Conservation (phyloP, 805 yeast species). For the Jamesozyma spencerorum region DNA sequence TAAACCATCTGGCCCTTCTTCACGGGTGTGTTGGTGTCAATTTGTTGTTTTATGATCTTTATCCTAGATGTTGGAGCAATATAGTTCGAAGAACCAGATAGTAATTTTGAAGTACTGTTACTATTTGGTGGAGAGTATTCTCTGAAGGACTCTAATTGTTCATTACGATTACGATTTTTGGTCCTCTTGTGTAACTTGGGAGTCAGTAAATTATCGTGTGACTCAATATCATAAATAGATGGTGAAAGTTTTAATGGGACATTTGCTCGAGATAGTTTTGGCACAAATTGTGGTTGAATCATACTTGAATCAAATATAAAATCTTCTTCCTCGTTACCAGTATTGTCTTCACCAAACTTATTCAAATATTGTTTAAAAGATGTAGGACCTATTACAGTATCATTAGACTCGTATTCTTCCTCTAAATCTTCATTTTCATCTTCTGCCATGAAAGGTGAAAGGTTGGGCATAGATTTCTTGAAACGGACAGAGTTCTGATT, state of each 20-base stretch:
- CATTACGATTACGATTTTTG: conserved; percentile 12
- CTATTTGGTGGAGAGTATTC: conserved; percentile 5
- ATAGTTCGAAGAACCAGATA: conserved; percentile 1
- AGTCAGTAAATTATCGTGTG: conserved; percentile 21
- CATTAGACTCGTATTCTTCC: conserved; percentile 4
- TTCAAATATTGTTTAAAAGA: conserved; percentile 3
- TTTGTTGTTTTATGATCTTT: conserved; percentile 28
- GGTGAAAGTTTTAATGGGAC: conserved; percentile 19
- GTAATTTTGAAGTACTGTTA: not conserved
- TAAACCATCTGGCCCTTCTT: conserved; percentile 25
- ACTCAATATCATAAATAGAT: conserved; percentile 21
- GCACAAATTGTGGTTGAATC: conserved; percentile 23
- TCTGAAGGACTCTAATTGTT: conserved; percentile 17
- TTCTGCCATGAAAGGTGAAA: conserved; percentile 11
- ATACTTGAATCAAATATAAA: conserved; percentile 19
- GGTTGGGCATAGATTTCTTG: conserved; percentile 24
- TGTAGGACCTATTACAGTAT: conserved; percentile 1
- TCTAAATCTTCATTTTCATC: conserved; percentile 2
- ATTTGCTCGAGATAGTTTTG: conserved; percentile 6
- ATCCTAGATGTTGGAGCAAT: conserved; percentile 12
- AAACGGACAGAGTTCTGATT: conserved; percentile 14
- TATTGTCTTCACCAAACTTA: conserved; percentile 11
- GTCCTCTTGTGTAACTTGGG: conserved; percentile 23
- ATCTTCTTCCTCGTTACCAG: conserved; percentile 14
- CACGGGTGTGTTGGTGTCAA: conserved; percentile 28